phyloP scores from a whole-genome alignment of 495 filamentous ascomycete genomes.

The Filosporella fistucella region DNA sequence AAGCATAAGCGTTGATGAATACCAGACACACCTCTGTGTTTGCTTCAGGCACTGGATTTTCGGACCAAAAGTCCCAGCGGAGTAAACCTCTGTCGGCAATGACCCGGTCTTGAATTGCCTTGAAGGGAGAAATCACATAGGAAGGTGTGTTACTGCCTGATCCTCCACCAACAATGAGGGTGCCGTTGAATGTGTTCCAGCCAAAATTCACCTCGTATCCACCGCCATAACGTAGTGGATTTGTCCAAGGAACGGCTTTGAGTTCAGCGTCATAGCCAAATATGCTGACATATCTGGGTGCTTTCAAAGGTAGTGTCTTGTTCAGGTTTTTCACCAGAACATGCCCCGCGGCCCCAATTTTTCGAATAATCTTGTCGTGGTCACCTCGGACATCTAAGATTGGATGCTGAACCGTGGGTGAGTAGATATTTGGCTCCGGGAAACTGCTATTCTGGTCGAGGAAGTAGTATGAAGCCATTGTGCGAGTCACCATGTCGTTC shows the following conservation, averaged over 20 bases:
- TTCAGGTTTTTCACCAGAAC: conserved; percentile 84
- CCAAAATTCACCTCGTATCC: conserved; percentile 10
- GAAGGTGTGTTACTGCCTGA: conserved; percentile 9
- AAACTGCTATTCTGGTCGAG: conserved; percentile 45
- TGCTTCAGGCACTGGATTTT: conserved; percentile 9
- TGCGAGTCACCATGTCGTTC: conserved; percentile 87
- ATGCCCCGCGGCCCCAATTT: conserved; percentile 68
- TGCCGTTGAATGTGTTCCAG: conserved; percentile 49
- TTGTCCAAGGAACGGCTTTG: conserved; percentile 7
- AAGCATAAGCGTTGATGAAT: conserved; percentile 54
- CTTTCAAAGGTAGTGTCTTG: conserved; percentile 69
- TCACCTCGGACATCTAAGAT: conserved; percentile 73
- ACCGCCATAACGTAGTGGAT: conserved; percentile 4
- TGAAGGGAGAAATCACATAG: conserved; percentile 43
- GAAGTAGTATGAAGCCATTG: conserved; percentile 78
- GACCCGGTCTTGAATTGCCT: conserved; percentile 48
- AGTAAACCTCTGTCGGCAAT: conserved; percentile 47
- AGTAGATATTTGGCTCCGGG: conserved; percentile 43
- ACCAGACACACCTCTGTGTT: conserved; percentile 64
- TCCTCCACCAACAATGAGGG: conserved; percentile 66
- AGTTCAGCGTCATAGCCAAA: conserved; percentile 65
- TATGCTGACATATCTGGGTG: conserved; percentile 70
- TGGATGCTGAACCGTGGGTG: conserved; percentile 64
- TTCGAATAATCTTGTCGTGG: conserved; percentile 65
- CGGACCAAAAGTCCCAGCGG: conserved; percentile 42